A percentile compares a stretch with the other conserved stretches of the same genome.
Evolutionary conservation across 1,284 basidiomycete genomes (phyloP).

Genomic region (Microbotryum silenes-acaulis): DNA sequence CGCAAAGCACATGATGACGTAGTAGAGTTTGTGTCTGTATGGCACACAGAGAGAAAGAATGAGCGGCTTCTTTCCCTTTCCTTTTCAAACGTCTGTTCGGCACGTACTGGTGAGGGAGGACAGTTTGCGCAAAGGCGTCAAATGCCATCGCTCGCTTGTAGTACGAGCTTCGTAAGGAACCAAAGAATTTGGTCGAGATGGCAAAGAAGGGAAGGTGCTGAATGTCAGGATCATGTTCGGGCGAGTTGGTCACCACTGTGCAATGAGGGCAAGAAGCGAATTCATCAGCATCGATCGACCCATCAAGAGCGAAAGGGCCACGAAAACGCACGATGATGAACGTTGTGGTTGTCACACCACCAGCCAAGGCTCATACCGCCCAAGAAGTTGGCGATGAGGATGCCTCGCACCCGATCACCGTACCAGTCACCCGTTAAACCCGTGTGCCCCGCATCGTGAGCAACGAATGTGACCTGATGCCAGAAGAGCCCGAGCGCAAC

Average conservation of each 20-base stretch:
- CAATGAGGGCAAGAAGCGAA: slow-evolving; percentile 4
- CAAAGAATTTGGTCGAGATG: slow-evolving; percentile 78
- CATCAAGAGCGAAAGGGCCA: background rate
- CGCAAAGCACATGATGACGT: slow-evolving; percentile 80
- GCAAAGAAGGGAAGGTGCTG: slow-evolving; percentile 96
- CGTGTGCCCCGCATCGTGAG: slow-evolving; percentile 90
- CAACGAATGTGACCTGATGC: slow-evolving; percentile 90
- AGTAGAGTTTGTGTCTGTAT: slow-evolving; percentile 73
- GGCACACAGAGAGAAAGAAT: background rate
- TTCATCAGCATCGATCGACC: slow-evolving; percentile 13
- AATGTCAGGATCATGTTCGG: slow-evolving; percentile 91
- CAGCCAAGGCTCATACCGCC: slow-evolving; percentile 91
- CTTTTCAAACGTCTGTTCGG: background rate
- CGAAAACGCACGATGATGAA: slow-evolving; percentile 62
- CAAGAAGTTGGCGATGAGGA: slow-evolving; percentile 73
- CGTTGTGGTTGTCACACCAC: slow-evolving; percentile 99
- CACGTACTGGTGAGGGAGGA: slow-evolving; percentile 60
- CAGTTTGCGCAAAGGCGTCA: slow-evolving; percentile 58
- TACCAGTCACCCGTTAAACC: slow-evolving; percentile 84
- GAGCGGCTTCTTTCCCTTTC: background rate
- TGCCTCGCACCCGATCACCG: slow-evolving; percentile 70
- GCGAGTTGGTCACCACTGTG: slow-evolving; percentile 89
- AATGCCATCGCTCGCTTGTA: slow-evolving; percentile 82
- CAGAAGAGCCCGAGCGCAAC: slow-evolving; percentile 77
- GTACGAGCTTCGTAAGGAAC: slow-evolving; percentile 83